Evolutionary conservation across 1,284 basidiomycete genomes (phyloP).

Genomic region (Fomitopsis pinicola): DNA sequence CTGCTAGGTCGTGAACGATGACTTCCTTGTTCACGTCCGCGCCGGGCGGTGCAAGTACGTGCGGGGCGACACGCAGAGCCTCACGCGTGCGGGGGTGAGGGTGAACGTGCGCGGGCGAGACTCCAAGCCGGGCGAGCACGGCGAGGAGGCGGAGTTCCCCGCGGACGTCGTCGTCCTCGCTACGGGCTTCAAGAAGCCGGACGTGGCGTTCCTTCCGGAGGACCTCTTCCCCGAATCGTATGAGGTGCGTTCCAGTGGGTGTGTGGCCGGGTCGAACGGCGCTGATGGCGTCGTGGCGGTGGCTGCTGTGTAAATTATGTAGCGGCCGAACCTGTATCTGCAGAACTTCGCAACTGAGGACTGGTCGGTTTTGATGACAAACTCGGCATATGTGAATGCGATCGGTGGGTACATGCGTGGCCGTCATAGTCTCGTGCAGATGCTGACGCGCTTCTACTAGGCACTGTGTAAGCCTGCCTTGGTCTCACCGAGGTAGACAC

Average conservation of each 20-base stretch:
- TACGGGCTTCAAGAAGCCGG: slow-evolving; percentile 56
- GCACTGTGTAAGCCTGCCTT: slow-evolving; percentile 25
- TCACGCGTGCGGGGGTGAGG: slow-evolving; percentile 42
- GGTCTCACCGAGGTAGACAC: neutral
- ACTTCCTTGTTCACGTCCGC: slow-evolving; percentile 49
- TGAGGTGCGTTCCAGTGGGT: slow-evolving; percentile 36
- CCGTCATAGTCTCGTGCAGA: neutral
- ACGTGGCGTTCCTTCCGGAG: slow-evolving; percentile 49
- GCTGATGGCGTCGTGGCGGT: neutral
- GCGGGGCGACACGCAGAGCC: slow-evolving; percentile 47
- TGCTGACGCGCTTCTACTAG: neutral
- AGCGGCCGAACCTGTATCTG: slow-evolving; percentile 56
- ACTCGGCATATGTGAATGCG: slow-evolving; percentile 51
- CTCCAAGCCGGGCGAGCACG: slow-evolving; percentile 26
- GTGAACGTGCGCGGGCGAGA: slow-evolving; percentile 28
- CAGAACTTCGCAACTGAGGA: slow-evolving; percentile 62
- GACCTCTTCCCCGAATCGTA: slow-evolving; percentile 62
- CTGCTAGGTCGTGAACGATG: slow-evolving; percentile 50
- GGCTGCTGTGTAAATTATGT: neutral
- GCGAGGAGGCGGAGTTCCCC: slow-evolving; percentile 30
- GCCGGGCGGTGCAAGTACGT: slow-evolving; percentile 46
- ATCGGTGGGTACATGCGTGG: slow-evolving; percentile 32
- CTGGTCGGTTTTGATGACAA: slow-evolving; percentile 55
- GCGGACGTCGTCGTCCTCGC: slow-evolving; percentile 61
- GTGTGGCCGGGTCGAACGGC: too few species aligned